Base-by-base conservation (phyloP, 306 rosid genomes). In the Trifolium pratense region DNA sequence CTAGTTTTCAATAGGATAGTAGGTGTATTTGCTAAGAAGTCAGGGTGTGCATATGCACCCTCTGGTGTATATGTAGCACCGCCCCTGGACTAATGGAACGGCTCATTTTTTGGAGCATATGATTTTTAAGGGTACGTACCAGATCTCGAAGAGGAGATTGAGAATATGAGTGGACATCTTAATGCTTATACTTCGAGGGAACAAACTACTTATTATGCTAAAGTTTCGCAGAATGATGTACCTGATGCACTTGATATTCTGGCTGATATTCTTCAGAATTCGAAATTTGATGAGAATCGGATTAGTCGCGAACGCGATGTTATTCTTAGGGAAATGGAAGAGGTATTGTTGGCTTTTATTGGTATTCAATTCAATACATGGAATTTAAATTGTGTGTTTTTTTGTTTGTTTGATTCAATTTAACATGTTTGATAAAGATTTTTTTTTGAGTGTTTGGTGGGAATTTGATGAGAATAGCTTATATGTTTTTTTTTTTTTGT, bases 131-230 rank as follows among this genome's bases (percentile, higher is more conserved):
- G 99, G 99, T 92, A 78, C 75, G 79, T 3, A 84, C 90, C n/a
- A 17, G 80, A 83, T 63, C 82, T 94, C 3, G 97, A 94, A 75
- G 96, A 89, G 62, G 98, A 94, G 84, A 85, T 91, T 45, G 98
- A 94, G 90, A 94, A 94, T 78, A 94, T 91, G 97, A 97, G 98
- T 2, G 98, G 98, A 0, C 98, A 94, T 52, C 74, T 94, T 74
- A 94, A 94, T 71, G 98, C 97, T 0, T 91, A 94, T 80, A 94
- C 98, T 0, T 93, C 98, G 5, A 85, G 97, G 87, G 98, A 93
- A 66, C 97, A 90, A 58, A 93, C 98, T 0, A 91, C 97, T 0
- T 93, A 93, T 48, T 93, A 93, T 23, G 98, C 98, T 1, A 87
- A 91, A 81, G 97, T 93, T 16, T 16, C 83, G 6, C 87, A 82